A percentile compares a stretch with the other conserved stretches of the same genome.
phyloP scores from a whole-genome alignment of 1,284 basidiomycete genomes.

The Ceratobasidium theobromae region DNA sequence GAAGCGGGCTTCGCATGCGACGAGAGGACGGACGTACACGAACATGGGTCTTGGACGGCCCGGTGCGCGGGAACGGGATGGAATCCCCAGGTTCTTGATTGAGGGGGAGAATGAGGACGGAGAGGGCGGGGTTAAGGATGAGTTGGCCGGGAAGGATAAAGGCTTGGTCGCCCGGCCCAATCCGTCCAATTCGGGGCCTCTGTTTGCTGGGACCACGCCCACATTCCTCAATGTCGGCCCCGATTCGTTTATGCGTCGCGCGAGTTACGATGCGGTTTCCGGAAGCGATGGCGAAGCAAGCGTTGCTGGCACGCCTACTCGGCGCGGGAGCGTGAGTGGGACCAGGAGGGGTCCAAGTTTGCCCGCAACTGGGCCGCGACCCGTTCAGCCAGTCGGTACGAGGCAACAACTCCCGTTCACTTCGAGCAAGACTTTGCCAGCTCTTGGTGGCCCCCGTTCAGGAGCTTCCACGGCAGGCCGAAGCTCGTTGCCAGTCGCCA shows the following conservation, averaged over 20 bases:
- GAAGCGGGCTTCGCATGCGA: not conserved
- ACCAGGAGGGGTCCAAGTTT: not conserved
- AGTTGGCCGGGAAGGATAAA: not conserved
- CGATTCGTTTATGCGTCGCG: constrained; percentile 66
- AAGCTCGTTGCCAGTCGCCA: constrained; percentile 25
- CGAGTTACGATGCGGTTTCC: constrained; percentile 75
- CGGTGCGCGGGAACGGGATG: not conserved
- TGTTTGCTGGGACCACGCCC: not conserved
- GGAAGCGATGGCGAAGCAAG: constrained; percentile 56
- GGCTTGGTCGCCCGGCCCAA: not conserved
- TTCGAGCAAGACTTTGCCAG: not conserved
- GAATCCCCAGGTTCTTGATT: constrained; percentile 11
- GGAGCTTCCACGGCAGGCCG: constrained; percentile 4
- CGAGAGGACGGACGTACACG: constrained; percentile 5
- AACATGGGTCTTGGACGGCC: constrained; percentile 17
- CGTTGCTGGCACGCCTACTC: constrained; percentile 62
- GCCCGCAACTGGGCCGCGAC: not conserved
- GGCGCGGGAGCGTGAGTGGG: constrained; percentile 38
- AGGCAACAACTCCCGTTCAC: constrained; percentile 9
- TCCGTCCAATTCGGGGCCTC: not conserved
- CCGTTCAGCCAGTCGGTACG: constrained; percentile 17
- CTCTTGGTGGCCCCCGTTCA: no score
- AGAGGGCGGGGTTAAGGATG: constrained; percentile 1
- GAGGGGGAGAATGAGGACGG: constrained; percentile 23
- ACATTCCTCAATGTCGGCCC: not conserved